Conservation (phyloP, 768 basidiomycete genomes). For the Rhodotorula paludigena region DNA sequence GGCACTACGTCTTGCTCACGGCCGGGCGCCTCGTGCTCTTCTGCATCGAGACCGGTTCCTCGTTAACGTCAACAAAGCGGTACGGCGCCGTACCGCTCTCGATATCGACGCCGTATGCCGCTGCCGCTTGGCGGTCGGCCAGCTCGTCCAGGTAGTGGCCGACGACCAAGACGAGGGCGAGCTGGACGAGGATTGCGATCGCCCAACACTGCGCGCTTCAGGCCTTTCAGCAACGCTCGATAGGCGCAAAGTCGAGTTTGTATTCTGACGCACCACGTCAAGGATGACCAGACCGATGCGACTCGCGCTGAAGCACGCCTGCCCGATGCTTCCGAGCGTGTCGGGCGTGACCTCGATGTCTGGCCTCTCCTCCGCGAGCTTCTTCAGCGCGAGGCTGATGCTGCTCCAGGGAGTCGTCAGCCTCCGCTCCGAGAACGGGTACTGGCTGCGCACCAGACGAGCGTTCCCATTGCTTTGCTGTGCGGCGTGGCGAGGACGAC, state of each 20-base stretch:
- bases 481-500: slow-evolving; percentile 90
- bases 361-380: background rate
- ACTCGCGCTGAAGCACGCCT: background rate
- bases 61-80: background rate
- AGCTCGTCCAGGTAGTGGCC: slow-evolving; percentile 27
- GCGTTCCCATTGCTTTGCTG: slow-evolving; percentile 47
- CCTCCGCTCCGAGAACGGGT: too few species aligned
- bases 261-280: background rate
- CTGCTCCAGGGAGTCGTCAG: background rate
- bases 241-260: background rate
- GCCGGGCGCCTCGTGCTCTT: background rate
- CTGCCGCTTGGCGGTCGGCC: slow-evolving; percentile 10
- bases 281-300: background rate
- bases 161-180: slow-evolving; percentile 16
- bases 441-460: background rate
- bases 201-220: slow-evolving; percentile 2
- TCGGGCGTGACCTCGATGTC: background rate
- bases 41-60: background rate
- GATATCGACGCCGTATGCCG: slow-evolving; percentile 21
- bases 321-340: rapidly evolving
- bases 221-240: background rate
- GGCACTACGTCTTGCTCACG: too few species aligned
- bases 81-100: slow-evolving; percentile 8
- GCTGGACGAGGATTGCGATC: slow-evolving; percentile 18
- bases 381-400: background rate